A percentile compares a stretch with the other conserved stretches of the same genome.
These are phyloP conservation scores for Phytopythium litorale DNA, from an alignment of 352 stramenopile species.

Conservation along the genomic window DNA sequence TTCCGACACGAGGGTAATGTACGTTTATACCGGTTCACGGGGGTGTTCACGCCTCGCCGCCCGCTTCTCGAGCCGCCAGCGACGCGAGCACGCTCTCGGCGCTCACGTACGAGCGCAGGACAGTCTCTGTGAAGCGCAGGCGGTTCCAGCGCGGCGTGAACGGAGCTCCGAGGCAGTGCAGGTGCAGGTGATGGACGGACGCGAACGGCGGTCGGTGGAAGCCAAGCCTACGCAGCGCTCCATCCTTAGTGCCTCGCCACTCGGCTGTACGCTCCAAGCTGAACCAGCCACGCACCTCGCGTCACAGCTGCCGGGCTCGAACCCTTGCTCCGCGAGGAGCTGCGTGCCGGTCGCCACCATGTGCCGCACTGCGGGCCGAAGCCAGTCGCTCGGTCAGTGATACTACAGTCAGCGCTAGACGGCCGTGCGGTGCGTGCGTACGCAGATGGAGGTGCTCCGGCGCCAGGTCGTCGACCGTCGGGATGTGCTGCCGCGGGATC, in stretches of 20 bases:
- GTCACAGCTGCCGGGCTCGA: constrained; percentile 16
- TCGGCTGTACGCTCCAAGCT: not conserved
- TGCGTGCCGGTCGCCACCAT: constrained; percentile 56
- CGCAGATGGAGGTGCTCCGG: constrained; percentile 32
- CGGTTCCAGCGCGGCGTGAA: constrained; percentile 64
- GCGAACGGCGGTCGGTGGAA: constrained; percentile 72
- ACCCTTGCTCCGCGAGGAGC: constrained; percentile 42
- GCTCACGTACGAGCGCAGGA: constrained; percentile 55
- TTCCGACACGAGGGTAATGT: not conserved
- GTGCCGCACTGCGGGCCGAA: constrained; percentile 30
- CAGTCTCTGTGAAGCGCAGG: constrained; percentile 48
- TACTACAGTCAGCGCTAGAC: too few relatives aligned
- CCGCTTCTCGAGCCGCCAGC: constrained; percentile 10
- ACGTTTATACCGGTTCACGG: not conserved
- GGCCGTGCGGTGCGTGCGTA: constrained; percentile 13
- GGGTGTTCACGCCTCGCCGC: not conserved
- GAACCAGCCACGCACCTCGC: constrained; percentile 21
- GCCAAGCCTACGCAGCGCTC: constrained; percentile 35
- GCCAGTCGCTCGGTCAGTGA: too few relatives aligned
- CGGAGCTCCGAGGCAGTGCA: constrained; percentile 65
- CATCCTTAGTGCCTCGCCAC: not conserved
- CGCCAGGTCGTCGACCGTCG: constrained; percentile 43
- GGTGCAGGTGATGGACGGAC: constrained; percentile 66
- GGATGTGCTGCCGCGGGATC: constrained; percentile 60
- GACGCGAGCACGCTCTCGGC: constrained; percentile 35